phyloP scores from a whole-genome alignment of 345 rosid species.

The Atalantia buxifolia region DNA sequence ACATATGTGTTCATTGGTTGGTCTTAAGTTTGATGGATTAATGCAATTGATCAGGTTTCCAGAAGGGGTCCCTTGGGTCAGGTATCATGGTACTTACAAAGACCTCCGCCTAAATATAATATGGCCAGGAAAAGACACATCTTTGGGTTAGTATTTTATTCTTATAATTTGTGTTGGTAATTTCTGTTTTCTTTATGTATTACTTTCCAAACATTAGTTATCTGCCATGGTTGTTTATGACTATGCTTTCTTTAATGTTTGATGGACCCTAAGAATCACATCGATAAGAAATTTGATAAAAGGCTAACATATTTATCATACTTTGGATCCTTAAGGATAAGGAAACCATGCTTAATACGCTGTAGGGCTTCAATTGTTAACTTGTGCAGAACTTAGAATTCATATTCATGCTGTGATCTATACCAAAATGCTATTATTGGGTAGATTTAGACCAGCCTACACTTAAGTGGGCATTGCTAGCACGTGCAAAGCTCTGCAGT shows the following conservation, averaged over 20 bases:
- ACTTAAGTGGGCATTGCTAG: not conserved
- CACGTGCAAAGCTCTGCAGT: not conserved
- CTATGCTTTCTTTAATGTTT: not conserved
- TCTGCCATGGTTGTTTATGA: not conserved
- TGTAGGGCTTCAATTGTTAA: not conserved
- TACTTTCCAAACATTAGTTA: not conserved
- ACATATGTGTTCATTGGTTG: not conserved
- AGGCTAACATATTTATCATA: not conserved
- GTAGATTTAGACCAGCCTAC: not conserved
- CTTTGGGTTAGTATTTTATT: constrained; percentile 43
- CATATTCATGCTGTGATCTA: not conserved
- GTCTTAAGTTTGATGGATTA: not conserved
- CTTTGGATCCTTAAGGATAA: constrained; percentile 3
- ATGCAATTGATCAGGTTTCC: constrained; percentile 58
- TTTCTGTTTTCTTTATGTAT: not conserved
- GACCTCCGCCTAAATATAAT: constrained; percentile 58
- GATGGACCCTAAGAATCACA: not conserved
- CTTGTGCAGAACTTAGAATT: not conserved
- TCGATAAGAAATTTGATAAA: not conserved
- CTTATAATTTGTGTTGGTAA: not conserved
- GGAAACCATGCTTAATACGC: not conserved
- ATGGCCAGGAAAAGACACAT: constrained; percentile 78
- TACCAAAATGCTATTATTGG: not conserved
- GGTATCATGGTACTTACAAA: constrained; percentile 68
- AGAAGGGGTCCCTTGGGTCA: constrained; percentile 76